Percentiles rank a stretch among this genome's conserved stretches.
These are phyloP conservation scores for Flaveria robusta DNA, from an alignment of 129 eudicot genomes.

Conservation along the genomic window DNA sequence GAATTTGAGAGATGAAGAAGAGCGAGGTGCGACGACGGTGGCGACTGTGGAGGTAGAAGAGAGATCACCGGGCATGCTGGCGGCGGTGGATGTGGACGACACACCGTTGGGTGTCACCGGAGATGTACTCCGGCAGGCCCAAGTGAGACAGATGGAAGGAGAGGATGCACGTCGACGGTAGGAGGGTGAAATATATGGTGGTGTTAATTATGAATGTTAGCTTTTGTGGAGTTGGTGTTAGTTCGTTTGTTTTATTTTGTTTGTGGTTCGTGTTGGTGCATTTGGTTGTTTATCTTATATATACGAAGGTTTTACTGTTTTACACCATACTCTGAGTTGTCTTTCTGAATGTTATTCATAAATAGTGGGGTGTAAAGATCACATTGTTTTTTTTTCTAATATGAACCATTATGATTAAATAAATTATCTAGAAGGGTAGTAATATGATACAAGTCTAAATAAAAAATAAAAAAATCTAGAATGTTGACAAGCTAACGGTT, in stretches of 20 bases:
- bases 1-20: slow-evolving; percentile 25
- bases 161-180: neutral
- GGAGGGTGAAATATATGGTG: neutral
- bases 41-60: slow-evolving; percentile 27
- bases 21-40: neutral
- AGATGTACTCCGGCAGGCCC: slow-evolving; percentile 26
- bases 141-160: slow-evolving; percentile 4
- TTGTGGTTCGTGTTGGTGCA: neutral
- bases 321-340: too few relatives aligned
- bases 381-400: too few relatives aligned
- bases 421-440: too few relatives aligned
- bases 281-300: neutral
- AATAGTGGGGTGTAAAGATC: too few relatives aligned
- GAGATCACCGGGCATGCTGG: slow-evolving; percentile 26
- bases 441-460: too few relatives aligned
- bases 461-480: too few relatives aligned
- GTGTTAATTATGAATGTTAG: neutral
- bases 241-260: neutral
- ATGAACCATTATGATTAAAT: too few relatives aligned
- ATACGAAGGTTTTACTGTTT: too few relatives aligned
- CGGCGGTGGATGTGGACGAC: slow-evolving; percentile 43
- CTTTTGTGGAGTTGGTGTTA: neutral
- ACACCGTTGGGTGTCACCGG: slow-evolving; percentile 42
- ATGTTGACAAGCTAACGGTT: too few relatives aligned
- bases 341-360: too few relatives aligned